These are phyloP conservation scores for Dioscorea zingiberensis DNA, from an alignment of 106 monocot genomes.

Conservation along the genomic window DNA sequence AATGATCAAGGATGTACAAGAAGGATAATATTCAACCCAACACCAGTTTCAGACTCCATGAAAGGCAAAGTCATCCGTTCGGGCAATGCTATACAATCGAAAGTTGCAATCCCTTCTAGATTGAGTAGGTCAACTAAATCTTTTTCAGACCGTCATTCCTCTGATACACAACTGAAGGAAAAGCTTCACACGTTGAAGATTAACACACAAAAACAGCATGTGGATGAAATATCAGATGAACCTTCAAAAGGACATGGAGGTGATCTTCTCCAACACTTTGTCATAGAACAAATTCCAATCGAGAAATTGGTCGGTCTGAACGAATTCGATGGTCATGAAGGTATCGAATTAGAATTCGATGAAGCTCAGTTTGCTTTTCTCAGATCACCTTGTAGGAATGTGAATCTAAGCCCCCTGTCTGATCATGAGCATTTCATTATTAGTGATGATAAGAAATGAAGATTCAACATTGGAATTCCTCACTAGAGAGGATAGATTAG, in stretches of 20 bases:
- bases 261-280: conserved; percentile 8
- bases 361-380: conserved; percentile 2
- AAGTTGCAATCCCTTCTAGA: conserved; percentile 9
- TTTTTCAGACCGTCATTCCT: neutral
- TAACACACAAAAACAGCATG: neutral
- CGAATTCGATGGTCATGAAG: conserved; percentile 59
- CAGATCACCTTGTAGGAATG: no score
- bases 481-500: no score
- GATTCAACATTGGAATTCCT: no score
- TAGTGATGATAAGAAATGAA: no score
- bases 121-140: conserved; percentile 16
- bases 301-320: conserved; percentile 44
- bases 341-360: conserved; percentile 6
- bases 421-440: no score
- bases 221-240: neutral
- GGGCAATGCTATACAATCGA: conserved; percentile 4
- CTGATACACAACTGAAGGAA: conserved; percentile 3
- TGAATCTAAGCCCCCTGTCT: no score
- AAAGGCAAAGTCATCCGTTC: conserved; percentile 2
- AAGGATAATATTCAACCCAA: conserved; percentile 10
- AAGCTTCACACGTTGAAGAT: conserved; percentile 5
- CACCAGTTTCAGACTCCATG: neutral
- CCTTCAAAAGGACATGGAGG: conserved; percentile 17
- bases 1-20: conserved; percentile 1
- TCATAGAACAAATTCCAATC: conserved; percentile 19